Evolutionary conservation across 257 asterid species (phyloP).

Genomic region (Avicennia marina): DNA sequence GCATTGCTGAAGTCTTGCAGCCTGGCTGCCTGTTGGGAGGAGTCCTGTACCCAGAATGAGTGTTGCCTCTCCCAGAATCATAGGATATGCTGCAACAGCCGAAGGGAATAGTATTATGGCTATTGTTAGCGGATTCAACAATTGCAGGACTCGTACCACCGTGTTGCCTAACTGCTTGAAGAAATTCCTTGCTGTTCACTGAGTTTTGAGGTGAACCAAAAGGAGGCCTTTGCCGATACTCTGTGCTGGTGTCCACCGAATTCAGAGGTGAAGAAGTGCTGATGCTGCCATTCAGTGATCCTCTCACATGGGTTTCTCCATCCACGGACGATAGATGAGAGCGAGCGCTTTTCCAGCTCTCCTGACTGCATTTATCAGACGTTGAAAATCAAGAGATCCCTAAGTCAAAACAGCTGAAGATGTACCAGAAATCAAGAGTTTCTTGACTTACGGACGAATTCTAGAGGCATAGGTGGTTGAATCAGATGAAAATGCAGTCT

Average conservation of each 20-base stretch:
- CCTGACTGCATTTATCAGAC: constrained; percentile 42
- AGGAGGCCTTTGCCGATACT: constrained; percentile 22
- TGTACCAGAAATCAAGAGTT: not conserved
- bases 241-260: constrained; percentile 28
- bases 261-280: constrained; percentile 22
- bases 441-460: constrained; percentile 32
- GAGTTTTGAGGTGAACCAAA: too few species aligned
- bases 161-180: too few species aligned
- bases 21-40: constrained; percentile 19
- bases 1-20: constrained; percentile 27
- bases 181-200: constrained; percentile 16
- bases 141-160: constrained; percentile 22
- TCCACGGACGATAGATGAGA: constrained; percentile 28
- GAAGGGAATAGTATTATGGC: constrained; percentile 24
- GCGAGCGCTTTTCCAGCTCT: constrained; percentile 38
- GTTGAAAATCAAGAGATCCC: not conserved
- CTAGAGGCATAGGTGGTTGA: constrained; percentile 19
- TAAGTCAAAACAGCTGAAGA: not conserved
- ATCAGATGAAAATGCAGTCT: constrained; percentile 15
- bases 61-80: constrained; percentile 20
- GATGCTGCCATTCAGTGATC: constrained; percentile 25
- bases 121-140: constrained; percentile 23
- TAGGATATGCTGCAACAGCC: constrained; percentile 26
- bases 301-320: constrained; percentile 20
- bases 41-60: constrained; percentile 16